Conservation (phyloP, 2,329 filamentous ascomycete genomes). For the Aureobasidium sp. region DNA sequence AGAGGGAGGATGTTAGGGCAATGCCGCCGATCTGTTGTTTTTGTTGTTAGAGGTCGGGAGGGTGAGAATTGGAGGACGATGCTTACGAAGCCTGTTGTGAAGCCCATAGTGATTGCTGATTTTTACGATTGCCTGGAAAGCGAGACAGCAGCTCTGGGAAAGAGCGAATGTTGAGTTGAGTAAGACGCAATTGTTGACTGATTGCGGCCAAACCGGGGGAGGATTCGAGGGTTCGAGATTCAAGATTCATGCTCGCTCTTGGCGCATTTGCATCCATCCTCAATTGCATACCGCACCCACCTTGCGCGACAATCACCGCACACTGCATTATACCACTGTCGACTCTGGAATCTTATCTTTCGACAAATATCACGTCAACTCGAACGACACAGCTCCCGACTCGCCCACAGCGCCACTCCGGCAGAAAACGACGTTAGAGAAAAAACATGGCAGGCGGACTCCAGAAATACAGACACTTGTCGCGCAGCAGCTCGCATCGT, state of each 20-base stretch:
- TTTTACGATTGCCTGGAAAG: neutral
- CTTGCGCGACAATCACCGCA: neutral
- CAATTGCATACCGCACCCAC: neutral
- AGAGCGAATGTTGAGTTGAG: neutral
- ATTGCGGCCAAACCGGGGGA: neutral
- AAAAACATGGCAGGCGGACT: constrained; percentile 70
- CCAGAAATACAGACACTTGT: constrained; percentile 81
- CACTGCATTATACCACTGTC: neutral
- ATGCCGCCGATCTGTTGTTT: constrained; percentile 38
- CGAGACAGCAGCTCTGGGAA: neutral
- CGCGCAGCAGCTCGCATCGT: constrained; percentile 77
- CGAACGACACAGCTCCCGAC: neutral
- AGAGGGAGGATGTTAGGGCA: constrained; percentile 39
- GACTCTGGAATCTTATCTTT: neutral
- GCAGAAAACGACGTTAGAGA: neutral
- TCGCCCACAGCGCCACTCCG: neutral
- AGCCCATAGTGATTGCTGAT: constrained; percentile 33
- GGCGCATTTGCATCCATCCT: neutral
- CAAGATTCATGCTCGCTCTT: neutral
- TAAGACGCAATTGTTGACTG: neutral
- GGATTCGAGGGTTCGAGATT: neutral
- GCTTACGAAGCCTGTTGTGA: constrained; percentile 44
- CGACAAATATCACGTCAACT: too few relatives aligned
- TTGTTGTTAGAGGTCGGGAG: neutral
- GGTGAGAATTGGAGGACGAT: neutral